These are phyloP conservation scores for Colletotrichum limetticola DNA, from an alignment of 2,329 filamentous ascomycete genomes.

Conservation along the genomic window DNA sequence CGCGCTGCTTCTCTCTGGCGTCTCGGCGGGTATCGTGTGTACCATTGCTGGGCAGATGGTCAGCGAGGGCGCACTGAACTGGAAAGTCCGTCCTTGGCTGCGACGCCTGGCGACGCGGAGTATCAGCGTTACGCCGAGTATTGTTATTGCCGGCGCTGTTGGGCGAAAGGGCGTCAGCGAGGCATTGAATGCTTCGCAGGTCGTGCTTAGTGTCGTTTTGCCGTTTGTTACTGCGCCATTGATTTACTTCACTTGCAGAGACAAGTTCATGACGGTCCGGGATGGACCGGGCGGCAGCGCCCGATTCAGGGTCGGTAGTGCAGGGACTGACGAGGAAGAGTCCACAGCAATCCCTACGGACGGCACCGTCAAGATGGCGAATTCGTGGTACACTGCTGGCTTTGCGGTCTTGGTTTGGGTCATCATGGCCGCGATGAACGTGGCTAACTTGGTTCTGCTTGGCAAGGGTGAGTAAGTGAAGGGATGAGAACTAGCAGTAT, in stretches of 20 bases:
- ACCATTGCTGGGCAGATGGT: conserved; percentile 93
- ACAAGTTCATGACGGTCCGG: conserved; percentile 81
- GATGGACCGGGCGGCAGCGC: conserved; percentile 45
- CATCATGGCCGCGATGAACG: conserved; percentile 80
- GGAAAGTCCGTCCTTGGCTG: conserved; percentile 81
- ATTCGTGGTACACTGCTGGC: conserved; percentile 71
- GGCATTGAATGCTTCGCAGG: conserved; percentile 81
- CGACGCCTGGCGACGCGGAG: conserved; percentile 80
- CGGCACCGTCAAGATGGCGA: conserved; percentile 70
- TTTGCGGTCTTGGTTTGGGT: conserved; percentile 74
- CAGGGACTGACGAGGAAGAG: conserved; percentile 40
- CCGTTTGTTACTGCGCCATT: conserved; percentile 86
- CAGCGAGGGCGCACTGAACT: conserved; percentile 82
- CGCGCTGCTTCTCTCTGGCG: conserved; percentile 81
- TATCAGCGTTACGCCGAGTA: conserved; percentile 84
- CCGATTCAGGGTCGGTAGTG: conserved; percentile 40
- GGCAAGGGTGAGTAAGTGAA: conserved; percentile 41
- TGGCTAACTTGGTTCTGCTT: conserved; percentile 78
- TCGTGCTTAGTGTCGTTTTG: conserved; percentile 80
- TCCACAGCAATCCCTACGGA: conserved; percentile 29
- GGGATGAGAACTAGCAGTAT: not conserved
- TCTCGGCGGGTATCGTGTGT: conserved; percentile 86
- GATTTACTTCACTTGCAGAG: conserved; percentile 85
- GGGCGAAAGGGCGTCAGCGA: conserved; percentile 76
- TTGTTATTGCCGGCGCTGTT: conserved; percentile 84